phyloP scores from a whole-genome alignment of 768 basidiomycete species.

The Cystofilobasidium capitatum region DNA sequence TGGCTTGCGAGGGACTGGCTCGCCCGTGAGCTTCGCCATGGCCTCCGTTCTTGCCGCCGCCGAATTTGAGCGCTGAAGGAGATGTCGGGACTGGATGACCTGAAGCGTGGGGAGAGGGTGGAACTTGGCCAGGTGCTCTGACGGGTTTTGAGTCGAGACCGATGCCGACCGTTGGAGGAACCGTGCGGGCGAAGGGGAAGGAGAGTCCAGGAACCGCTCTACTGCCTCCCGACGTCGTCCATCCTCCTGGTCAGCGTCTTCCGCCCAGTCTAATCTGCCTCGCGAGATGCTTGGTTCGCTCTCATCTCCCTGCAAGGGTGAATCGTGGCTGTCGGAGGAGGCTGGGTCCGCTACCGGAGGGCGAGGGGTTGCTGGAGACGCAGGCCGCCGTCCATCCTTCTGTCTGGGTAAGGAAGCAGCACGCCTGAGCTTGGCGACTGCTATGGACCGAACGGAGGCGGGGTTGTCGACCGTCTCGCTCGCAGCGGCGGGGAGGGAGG shows the following conservation, averaged over 20 bases:
- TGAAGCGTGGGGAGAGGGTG: conserved; percentile 60
- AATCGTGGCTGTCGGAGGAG: neutral
- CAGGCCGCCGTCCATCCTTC: conserved; percentile 76
- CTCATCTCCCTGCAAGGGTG: neutral
- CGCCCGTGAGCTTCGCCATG: conserved; percentile 75
- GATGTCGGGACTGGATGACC: conserved; percentile 49
- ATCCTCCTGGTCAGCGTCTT: neutral
- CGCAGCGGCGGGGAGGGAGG: neutral
- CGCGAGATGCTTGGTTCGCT: neutral
- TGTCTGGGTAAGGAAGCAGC: conserved; percentile 83
- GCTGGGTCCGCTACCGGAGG: neutral
- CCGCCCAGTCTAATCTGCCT: neutral
- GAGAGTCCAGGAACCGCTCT: neutral
- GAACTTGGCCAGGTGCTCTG: conserved; percentile 4
- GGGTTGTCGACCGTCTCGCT: conserved; percentile 33
- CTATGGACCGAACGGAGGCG: conserved; percentile 73
- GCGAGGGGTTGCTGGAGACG: neutral
- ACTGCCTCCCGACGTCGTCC: neutral
- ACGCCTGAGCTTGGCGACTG: conserved; percentile 81
- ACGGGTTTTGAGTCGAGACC: neutral
- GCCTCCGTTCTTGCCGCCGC: conserved; percentile 69
- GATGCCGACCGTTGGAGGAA: conserved; percentile 13
- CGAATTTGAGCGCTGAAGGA: conserved; percentile 81
- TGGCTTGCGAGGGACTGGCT: conserved; percentile 47
- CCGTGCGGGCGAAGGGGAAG: neutral